Conservation (phyloP, 202 grass and related monocot genomes). For the Setaria viridis region DNA sequence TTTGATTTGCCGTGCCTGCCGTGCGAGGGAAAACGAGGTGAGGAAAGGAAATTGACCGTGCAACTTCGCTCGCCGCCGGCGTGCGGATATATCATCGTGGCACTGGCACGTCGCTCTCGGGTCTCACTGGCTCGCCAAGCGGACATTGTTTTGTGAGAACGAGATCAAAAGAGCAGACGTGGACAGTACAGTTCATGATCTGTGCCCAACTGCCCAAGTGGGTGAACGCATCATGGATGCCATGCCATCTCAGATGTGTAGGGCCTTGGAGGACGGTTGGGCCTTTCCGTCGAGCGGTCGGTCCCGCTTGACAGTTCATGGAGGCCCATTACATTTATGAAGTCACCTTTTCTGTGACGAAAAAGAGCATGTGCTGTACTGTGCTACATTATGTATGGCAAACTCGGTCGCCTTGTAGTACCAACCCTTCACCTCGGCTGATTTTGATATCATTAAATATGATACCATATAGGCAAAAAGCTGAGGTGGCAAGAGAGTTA, state of each 20-base stretch:
- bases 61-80: neutral
- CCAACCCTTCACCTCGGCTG: too few species aligned
- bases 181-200: neutral
- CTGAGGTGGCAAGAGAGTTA: too few species aligned
- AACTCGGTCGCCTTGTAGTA: neutral
- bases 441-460: too few species aligned
- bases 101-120: neutral
- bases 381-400: neutral
- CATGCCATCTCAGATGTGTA: neutral
- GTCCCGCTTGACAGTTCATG: neutral
- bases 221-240: too few species aligned
- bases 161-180: neutral
- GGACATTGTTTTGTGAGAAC: neutral
- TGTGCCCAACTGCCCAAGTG: neutral
- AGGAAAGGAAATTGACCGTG: neutral
- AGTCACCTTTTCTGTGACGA: neutral
- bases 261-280: neutral
- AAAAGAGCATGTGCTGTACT: neutral
- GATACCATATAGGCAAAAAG: too few species aligned
- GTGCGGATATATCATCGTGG: neutral
- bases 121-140: neutral
- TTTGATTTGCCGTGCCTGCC: neutral
- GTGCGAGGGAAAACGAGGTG: neutral
- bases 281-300: neutral
- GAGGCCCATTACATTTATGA: neutral